These are phyloP conservation scores for Xylariaceae sp. DNA, from an alignment of 2,329 filamentous ascomycete species.

Conservation along the genomic window DNA sequence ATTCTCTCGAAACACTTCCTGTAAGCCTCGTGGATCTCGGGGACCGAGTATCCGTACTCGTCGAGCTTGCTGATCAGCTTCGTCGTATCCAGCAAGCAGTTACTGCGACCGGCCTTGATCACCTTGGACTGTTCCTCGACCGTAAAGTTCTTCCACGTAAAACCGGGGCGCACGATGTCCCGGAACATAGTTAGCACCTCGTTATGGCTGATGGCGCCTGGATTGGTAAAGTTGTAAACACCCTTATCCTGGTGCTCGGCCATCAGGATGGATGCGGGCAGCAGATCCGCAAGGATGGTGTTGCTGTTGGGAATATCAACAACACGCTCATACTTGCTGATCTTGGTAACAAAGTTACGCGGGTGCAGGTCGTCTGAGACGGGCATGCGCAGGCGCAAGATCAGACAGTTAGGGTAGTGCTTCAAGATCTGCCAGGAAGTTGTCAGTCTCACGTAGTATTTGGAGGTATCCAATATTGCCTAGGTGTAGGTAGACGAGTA, in stretches of 20 bases:
- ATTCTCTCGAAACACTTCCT: conserved; percentile 58
- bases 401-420: conserved; percentile 55
- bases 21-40: conserved; percentile 59
- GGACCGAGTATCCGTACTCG: conserved; percentile 53
- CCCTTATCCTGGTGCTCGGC: conserved; percentile 58
- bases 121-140: conserved; percentile 62
- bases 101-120: conserved; percentile 61
- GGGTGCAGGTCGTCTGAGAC: conserved; percentile 62
- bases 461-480: background rate
- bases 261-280: conserved; percentile 55
- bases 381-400: conserved; percentile 64
- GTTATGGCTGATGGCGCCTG: conserved; percentile 65
- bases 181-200: conserved; percentile 60
- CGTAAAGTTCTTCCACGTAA: conserved; percentile 61
- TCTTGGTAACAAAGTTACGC: conserved; percentile 66
- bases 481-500: too few relatives aligned
- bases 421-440: conserved; percentile 49
- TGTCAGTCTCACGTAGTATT: conserved; percentile 3
- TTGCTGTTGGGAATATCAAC: conserved; percentile 66
- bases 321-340: conserved; percentile 57
- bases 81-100: conserved; percentile 58
- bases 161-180: conserved; percentile 55
- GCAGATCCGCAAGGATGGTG: conserved; percentile 59
- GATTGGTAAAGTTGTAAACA: conserved; percentile 67
- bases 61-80: conserved; percentile 57